Base-by-base conservation (phyloP, 768 basidiomycete species). In the Phaeolepiota aurea region DNA sequence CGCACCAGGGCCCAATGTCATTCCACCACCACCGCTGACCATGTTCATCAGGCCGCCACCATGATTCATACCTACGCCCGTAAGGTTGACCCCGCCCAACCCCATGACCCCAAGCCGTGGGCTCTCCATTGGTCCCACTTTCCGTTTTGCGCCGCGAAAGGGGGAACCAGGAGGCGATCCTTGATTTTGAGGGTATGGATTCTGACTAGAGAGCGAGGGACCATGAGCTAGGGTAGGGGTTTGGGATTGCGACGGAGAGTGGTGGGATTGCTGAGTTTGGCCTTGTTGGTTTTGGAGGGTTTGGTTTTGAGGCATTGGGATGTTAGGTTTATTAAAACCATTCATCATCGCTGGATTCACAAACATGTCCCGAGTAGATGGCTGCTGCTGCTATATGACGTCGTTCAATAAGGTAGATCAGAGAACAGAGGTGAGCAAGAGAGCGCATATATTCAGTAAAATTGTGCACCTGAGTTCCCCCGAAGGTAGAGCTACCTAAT, bases 61-160 rank as follows among this genome's bases (percentile, higher is more conserved):
- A 31, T 35, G 46, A 32, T 41, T 36, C 36, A 43, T 46, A 18
- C 46, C 48, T 25, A 45, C 35, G 19, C 44, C 30, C 45, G 49
- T 38, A 10, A 44, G 32, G 37, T 49, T 48, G 9, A 35, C 18
- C 33, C 5, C 9, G 12, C 5, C 33, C 18, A 19, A 19, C 9
- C 5, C 33, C 32, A 40, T 14, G 32, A 19, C 47, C 42, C 52
- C 50, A 11, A 54, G 45, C 21, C 48, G 42, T 3, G 50, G 50
- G 32, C 48, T 50, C 3, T 49, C 46, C 40, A 51, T 44, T 22
- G 47, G 49, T 1, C 51, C 50, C 37, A 52, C 43, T 37, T 59
- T 61, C 12, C 60, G 48, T 40, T 60, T 60, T 9, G 57, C 50
- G 7, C 58, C 57, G 16, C 60, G 51, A 20, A 56, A 56, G 7